phyloP scores from a whole-genome alignment of 2,329 filamentous ascomycete species.

The Botrytis squamosa region DNA sequence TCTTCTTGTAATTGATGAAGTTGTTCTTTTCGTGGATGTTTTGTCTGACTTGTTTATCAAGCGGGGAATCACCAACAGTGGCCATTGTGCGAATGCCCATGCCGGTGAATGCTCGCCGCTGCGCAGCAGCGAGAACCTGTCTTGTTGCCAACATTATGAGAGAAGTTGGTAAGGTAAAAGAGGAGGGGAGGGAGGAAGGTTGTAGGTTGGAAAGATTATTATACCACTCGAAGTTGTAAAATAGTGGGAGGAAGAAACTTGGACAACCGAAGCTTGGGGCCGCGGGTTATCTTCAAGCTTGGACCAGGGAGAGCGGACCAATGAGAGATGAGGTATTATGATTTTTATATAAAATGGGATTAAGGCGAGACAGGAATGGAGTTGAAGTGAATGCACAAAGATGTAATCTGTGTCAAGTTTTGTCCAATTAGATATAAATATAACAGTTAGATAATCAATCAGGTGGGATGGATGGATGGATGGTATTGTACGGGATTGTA shows the following conservation, averaged over 20 bases:
- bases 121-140: constrained; percentile 67
- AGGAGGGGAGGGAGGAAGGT: constrained; percentile 28
- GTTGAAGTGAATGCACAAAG: neutral
- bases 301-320: neutral
- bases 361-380: neutral
- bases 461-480: too few species aligned
- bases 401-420: neutral
- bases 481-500: too few species aligned
- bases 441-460: too few species aligned
- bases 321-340: constrained; percentile 6
- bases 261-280: constrained; percentile 14
- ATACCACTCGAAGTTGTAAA: constrained; percentile 14
- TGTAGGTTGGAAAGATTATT: constrained; percentile 1
- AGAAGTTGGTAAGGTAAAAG: constrained; percentile 22
- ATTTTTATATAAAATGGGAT: neutral
- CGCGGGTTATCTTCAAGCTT: constrained; percentile 15
- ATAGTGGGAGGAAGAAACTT: constrained; percentile 19
- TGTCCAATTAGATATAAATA: neutral
- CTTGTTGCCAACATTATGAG: constrained; percentile 67
- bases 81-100: constrained; percentile 71
- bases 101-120: constrained; percentile 59
- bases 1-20: constrained; percentile 99
- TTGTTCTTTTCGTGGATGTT: constrained; percentile 94
- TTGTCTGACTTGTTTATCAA: constrained; percentile 96
- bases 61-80: constrained; percentile 78